phyloP scores from a whole-genome alignment of 139 green algal genomes.

The Chlamydomonas applanata region DNA sequence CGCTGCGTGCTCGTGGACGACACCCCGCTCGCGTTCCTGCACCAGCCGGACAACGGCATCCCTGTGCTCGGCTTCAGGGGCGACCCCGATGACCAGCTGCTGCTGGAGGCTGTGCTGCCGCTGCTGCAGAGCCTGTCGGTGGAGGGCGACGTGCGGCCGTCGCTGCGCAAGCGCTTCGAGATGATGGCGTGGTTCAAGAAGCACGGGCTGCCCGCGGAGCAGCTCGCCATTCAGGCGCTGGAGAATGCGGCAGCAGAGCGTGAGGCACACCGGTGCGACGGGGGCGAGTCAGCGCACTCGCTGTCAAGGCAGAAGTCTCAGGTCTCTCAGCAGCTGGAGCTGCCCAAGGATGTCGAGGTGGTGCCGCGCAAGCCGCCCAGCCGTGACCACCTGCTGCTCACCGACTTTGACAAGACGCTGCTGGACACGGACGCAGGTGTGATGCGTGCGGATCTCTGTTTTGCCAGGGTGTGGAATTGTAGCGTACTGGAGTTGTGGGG shows the following conservation, averaged over 20 bases:
- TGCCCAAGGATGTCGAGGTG: no score
- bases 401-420: constrained; percentile 85
- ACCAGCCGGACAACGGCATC: constrained; percentile 86
- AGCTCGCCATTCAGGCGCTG: constrained; percentile 8
- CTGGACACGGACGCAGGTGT: constrained; percentile 60
- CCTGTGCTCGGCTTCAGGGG: constrained; percentile 80
- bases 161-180: constrained; percentile 72
- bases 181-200: constrained; percentile 72
- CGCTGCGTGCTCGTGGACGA: constrained; percentile 83
- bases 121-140: constrained; percentile 54
- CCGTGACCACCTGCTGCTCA: neutral
- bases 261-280: no score
- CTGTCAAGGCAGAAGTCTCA: no score
- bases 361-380: neutral
- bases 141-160: constrained; percentile 55
- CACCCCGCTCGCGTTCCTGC: constrained; percentile 84
- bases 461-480: neutral
- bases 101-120: constrained; percentile 80
- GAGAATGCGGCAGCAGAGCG: neutral
- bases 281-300: no score
- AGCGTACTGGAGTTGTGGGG: neutral
- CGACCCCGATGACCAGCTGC: constrained; percentile 73
- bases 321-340: no score
- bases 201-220: constrained; percentile 43
- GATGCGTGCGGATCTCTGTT: neutral